Evolutionary conservation across 1,284 basidiomycete genomes (phyloP), one percentile per base, ranked within the genome.

Genomic region (Takashimella koratensis): DNA sequence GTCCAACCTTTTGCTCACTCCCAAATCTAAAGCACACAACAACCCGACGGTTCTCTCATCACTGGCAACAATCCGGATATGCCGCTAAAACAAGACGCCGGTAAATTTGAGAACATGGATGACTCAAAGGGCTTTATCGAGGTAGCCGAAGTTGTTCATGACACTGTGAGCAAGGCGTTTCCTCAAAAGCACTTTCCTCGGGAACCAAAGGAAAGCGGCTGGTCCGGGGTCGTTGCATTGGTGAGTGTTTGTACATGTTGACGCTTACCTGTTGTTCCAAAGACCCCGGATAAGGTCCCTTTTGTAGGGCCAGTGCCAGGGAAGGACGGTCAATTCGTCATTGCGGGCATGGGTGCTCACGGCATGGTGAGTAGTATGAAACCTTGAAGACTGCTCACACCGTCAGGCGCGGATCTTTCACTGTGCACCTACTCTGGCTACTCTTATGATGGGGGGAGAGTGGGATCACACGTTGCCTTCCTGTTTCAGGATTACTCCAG

Each of bases 381-480:
- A 51, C 57, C 43, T 45, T 53, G 57, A 25, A 41, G 24, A 13
- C 41, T 3, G n/a, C 10, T 27, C 13, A 11, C 21, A 16, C 6
- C 10, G 45, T 43, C n/a, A n/a, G 70, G 71, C 73, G 16, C 57
- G 73, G 16, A 74, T 73, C 51, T 69, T 73, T 56, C 59, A 68
- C 25, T 67, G 66, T 26, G 73, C 68, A 3, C 73, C 73, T 2
- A 57, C 61, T 20, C 59, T 73, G 5, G 71, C 70, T 8, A 22
- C 24, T n/a, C n/a, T n/a, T n/a, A n/a, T n/a, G n/a, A n/a, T n/a
- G n/a, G n/a, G n/a, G n/a, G n/a, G n/a, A n/a, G n/a, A n/a, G n/a
- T n/a, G n/a, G n/a, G n/a, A n/a, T n/a, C n/a, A n/a, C n/a, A n/a
- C n/a, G n/a, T n/a, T n/a, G n/a, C n/a, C n/a, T n/a, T n/a, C n/a